Evolutionary conservation across 805 yeast genomes (phyloP), one percentile per base, ranked within the genome.

Genomic region (Candida odintsovae): DNA sequence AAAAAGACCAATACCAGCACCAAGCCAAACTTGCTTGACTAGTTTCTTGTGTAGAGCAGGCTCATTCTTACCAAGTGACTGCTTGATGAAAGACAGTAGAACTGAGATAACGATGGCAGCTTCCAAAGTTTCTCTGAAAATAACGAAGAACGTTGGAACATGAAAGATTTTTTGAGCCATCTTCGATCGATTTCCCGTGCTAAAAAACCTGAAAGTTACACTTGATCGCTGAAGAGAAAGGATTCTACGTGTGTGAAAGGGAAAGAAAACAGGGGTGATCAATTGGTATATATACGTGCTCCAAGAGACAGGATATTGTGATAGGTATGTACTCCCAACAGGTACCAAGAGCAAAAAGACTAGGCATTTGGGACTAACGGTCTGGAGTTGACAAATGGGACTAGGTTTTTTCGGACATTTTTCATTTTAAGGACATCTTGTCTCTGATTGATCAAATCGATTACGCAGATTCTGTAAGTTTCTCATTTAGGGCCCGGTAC

Each of bases 101-200:
- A 92, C 97, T 9, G 98, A 89, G 51, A 94, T 84, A 53, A 92
- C 86, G 55, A 92, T 78, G 44, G 90, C 82, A 16, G 98, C 99
- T 70, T 92, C 99, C 53, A 92, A 72, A 44, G 94, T 73, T 72
- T 92, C 99, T 75, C 99, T 85, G 66, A 92, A 85, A 49, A 90
- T 94, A 55, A 90, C 84, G 69, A 90, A 88, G 74, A 89, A 90
- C 51, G 90, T 82, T 15, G 73, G 68, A 45, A 71, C 75, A 60
- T 68, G 57, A 49, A 58, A 58, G 38, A 58, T 59, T 16, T 52
- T 52, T 19, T 28, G 31, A 28, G 31, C 7, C 31, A 28, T 28
- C n/a, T 28, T 28, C 13, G n/a, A 28, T 25, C 28, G 28, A 10
- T 25, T 25, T 25, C 12, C 12, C 3, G 28, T 25, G 28, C 28